Percentiles rank a stretch among this genome's conserved stretches.
Conservation (phyloP, 257 asterid species). For the Jacaranda mimosifolia region DNA sequence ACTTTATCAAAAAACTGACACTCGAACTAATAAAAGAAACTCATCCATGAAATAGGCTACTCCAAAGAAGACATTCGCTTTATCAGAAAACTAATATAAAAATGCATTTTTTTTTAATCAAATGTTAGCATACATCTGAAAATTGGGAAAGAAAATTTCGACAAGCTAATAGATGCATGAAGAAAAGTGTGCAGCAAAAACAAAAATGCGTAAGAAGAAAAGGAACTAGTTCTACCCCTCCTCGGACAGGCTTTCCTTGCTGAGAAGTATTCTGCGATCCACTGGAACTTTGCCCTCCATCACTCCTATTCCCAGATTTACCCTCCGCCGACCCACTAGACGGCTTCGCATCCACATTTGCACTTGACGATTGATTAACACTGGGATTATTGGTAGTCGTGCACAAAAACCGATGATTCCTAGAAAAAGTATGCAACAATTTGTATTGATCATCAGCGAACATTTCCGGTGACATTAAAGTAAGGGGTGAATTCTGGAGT, state of each 20-base stretch:
- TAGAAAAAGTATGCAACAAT: slow-evolving; percentile 33
- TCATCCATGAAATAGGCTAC: no score
- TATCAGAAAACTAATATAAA: no score
- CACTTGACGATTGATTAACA: slow-evolving; percentile 42
- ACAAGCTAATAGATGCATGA: slow-evolving; percentile 19
- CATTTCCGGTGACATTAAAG: slow-evolving; percentile 24
- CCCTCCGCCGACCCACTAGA: slow-evolving; percentile 53
- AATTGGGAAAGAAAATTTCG: no score
- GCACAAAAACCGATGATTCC: slow-evolving; percentile 50
- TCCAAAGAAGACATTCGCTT: no score
- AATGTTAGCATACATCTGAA: no score
- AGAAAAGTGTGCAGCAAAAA: not conserved
- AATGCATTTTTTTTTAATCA: not conserved
- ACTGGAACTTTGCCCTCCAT: slow-evolving; percentile 53
- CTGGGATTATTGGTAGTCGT: slow-evolving; percentile 38
- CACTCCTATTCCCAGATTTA: slow-evolving; percentile 47
- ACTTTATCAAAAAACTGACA: slow-evolving; percentile 1
- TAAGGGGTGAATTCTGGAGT: slow-evolving; percentile 32
- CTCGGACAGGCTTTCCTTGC: slow-evolving; percentile 73
- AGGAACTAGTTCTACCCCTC: slow-evolving; percentile 61
- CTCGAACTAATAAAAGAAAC: not conserved
- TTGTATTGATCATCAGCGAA: slow-evolving; percentile 28
- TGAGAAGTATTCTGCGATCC: slow-evolving; percentile 60
- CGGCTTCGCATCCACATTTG: slow-evolving; percentile 41
- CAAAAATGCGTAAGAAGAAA: not conserved